Base-by-base conservation (phyloP, 2,329 filamentous ascomycete species). In the Pleurostoma richardsiae region DNA sequence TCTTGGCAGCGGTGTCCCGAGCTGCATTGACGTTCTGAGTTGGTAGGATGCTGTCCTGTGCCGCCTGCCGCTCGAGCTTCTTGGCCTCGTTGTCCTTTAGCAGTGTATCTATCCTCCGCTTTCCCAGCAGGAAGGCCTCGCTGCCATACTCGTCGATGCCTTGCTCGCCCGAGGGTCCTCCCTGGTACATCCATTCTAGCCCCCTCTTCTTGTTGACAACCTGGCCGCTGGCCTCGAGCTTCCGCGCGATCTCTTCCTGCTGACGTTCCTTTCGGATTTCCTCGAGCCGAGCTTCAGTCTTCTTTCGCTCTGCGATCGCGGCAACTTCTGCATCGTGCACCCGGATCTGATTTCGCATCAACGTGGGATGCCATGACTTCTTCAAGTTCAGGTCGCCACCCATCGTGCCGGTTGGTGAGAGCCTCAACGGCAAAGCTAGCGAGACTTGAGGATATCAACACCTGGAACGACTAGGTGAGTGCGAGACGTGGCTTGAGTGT, bases 181-280 rank as follows among this genome's bases (percentile, higher is more conserved):
- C 92, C 57, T 86, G 83, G 68, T 99, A 99, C 90, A 99, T 96
- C 89, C 94, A 99, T 59, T 97, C 94, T 29, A 99, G 92, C 30
- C 86, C 71, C 45, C 86, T 79, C 61, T 90, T 91, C 58, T 80
- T 82, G 47, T 91, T 90, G 19, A 19, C 19, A 19, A 19, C 19
- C 19, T 19, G 19, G 36, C 94, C 94, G 1, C 90, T 86, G 3
- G 86, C 85, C 68, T 96, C 94, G 47, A 96, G 89, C 55, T 97
- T 79, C 44, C 84, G 82, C 66, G 96, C 88, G 1, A 97, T 81
- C 65, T 97, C 91, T 65, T 96, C 90, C 55, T 96, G 88, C 42
- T 88, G 85, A 41, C 91, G 84, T 71, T 99, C 95, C 65, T 97
- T 91, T 56, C 91, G 90, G 54, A 95, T 85, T 68, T 99, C 94